Evolutionary conservation across 169 alveolate genomes (phyloP).

Genomic region (Miamiensis avidus): DNA sequence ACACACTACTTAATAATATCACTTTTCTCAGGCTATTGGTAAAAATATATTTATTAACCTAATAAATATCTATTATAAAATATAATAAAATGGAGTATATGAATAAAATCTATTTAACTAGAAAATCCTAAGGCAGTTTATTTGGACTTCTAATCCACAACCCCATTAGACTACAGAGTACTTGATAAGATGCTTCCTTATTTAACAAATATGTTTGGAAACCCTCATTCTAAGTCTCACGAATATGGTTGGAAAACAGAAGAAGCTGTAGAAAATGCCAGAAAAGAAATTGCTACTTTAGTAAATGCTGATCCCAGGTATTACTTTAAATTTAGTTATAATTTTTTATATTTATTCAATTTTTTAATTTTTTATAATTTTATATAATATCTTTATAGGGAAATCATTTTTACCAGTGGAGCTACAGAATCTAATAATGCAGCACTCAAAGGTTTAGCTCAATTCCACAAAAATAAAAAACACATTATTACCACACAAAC

Average conservation of each 20-base stretch:
- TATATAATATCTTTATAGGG: slow-evolving; percentile 47
- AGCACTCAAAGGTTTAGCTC: slow-evolving; percentile 94
- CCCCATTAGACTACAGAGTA: slow-evolving; percentile 98
- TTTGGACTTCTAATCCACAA: slow-evolving; percentile 97
- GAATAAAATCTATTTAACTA: no score
- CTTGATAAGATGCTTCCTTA: slow-evolving; percentile 97
- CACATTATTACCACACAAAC: slow-evolving; percentile 97
- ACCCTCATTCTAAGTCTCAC: slow-evolving; percentile 97
- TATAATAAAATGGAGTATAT: no score
- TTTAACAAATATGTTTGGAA: slow-evolving; percentile 93
- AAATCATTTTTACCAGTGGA: slow-evolving; percentile 98
- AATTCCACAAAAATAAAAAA: slow-evolving; percentile 78
- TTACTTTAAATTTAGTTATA: no score
- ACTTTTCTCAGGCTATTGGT: no score
- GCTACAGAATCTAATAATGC: slow-evolving; percentile 98
- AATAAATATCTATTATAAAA: no score
- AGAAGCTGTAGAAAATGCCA: slow-evolving; percentile 93
- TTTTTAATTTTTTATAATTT: background rate
- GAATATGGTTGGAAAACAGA: slow-evolving; percentile 98
- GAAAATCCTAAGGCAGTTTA: slow-evolving; percentile 54
- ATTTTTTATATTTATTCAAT: slow-evolving; percentile 40
- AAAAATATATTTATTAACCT: no score
- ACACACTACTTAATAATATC: background rate
- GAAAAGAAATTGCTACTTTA: slow-evolving; percentile 83
- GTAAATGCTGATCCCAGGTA: slow-evolving; percentile 84